Evolutionary conservation across 192 early-diverging fungal species (phyloP), one percentile per base, ranked within the genome.

Genomic region (Endogone sp.): DNA sequence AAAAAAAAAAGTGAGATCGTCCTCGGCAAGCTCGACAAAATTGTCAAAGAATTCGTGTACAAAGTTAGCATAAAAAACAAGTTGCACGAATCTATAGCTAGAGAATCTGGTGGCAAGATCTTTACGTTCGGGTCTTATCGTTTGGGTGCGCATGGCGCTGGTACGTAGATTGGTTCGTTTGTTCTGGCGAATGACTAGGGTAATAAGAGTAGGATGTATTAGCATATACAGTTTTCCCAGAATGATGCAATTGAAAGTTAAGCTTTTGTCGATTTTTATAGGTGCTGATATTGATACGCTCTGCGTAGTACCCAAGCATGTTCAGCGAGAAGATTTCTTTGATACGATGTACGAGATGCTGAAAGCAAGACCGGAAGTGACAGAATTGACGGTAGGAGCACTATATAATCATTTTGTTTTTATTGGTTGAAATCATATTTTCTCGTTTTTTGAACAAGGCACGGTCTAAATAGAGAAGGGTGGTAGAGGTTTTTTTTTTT

Each of bases 281-380:
- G 93, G 91, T 21, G 85, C 92, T n/a, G 98, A 99, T 95, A 95
- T 99, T 60, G 98, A 99, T 88, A 98, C 95, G 0, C 76, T 99
- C 30, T 98, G 96, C 71, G 95, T 99, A 11, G 92, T 91, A 32
- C 98, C 98, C 4, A 86, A 85, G 57, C 90, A 93, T 79, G 92
- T 99, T 8, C 82, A 85, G 67, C 81, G 96, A 30, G 95, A 96
- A 29, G 93, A 98, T 69, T 99, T 99, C 73, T 97, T 99, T 72
- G 82, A 81, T 1, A 85, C 87, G 25, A 96, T 99, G 94, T 82
- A 88, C 29, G 92, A 93, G 3, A 81, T 94, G 77, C 83, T 99
- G 37, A 91, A 90, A 62, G 83, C 82, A n/a, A 76, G 89, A 57
- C 81, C 82, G 13, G 98, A 98, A 68, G 94, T 96, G 21, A 90